phyloP scores from a whole-genome alignment of 1,139 yeast species.

The Candida freyschussii region DNA sequence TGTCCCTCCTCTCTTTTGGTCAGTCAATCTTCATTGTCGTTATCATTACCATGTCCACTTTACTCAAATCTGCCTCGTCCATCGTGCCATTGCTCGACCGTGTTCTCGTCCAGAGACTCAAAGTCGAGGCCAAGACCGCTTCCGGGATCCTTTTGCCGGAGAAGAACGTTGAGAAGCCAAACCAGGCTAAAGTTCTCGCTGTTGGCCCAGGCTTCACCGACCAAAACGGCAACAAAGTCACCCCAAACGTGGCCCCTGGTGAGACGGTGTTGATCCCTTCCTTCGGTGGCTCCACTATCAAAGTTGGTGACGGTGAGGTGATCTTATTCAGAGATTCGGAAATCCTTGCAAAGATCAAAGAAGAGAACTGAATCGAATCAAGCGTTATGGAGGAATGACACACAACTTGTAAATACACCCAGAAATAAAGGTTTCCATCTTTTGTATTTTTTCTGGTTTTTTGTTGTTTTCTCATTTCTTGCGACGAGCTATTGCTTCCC shows the following conservation, averaged over 20 bases:
- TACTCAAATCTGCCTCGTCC: slow-evolving; percentile 80
- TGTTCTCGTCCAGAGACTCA: slow-evolving; percentile 88
- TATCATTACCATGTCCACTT: slow-evolving; percentile 49
- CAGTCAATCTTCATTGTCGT: too few relatives aligned
- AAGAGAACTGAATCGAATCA: slow-evolving; percentile 7
- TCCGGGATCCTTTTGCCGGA: slow-evolving; percentile 96
- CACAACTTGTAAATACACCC: slow-evolving; percentile 17
- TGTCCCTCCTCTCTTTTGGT: too few relatives aligned
- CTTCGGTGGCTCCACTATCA: slow-evolving; percentile 83
- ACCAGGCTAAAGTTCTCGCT: slow-evolving; percentile 74
- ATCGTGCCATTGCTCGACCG: slow-evolving; percentile 93
- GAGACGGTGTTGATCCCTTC: slow-evolving; percentile 92
- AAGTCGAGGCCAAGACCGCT: slow-evolving; percentile 89
- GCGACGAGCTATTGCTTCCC: slow-evolving; percentile 41
- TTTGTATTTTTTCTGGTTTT: not conserved
- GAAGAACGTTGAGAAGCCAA: slow-evolving; percentile 90
- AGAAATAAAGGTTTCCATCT: too few relatives aligned
- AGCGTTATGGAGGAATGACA: too few relatives aligned
- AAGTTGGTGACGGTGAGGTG: slow-evolving; percentile 77
- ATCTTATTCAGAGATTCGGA: slow-evolving; percentile 84
- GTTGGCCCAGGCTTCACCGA: slow-evolving; percentile 79
- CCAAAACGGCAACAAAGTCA: slow-evolving; percentile 63
- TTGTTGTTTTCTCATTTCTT: slow-evolving; percentile 2
- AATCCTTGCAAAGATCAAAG: slow-evolving; percentile 77
- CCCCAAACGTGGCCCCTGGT: slow-evolving; percentile 76